Base-by-base conservation (phyloP, 208 protist species). In the Zelonia costaricensis region DNA sequence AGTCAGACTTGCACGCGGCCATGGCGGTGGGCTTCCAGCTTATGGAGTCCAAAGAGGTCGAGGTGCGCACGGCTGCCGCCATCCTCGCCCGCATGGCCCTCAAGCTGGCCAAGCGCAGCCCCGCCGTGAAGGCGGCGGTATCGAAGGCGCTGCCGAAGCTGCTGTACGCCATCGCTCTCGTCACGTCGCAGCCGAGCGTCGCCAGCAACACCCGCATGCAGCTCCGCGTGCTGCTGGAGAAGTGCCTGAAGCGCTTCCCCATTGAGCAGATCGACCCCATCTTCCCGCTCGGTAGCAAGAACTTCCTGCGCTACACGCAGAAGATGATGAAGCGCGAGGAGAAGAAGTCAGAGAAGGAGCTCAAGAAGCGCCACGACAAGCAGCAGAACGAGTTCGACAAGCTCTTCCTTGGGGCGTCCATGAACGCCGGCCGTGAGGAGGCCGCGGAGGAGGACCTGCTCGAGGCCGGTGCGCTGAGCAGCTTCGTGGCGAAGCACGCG, bases 71-170 rank as follows among this genome's bases (percentile, higher is more conserved):
- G 9, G 80, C 89, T 0, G 89, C 85, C 0, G 52, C 78, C 23
- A 84, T 92, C 31, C 92, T 95, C 63, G 82, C 85, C 6, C 80
- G 89, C 15, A 95, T 92, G 89, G 65, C 80, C 28, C 69, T 95
- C 53, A 92, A 92, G 60, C 69, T 95, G 22, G 76, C 76, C 69
- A 92, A 92, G 69, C 83, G 84, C 28, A 85, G 78, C 48, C 63
- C 56, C n/a, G 51, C 66, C 4, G 77, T 95, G 35, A 71, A 68
- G 27, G 58, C 53, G 9, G 80, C 86, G 1, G 74, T 91, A 33
- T 63, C 82, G 16, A 73, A 76, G 58, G 71, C 80, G 1, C 67
- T 95, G 52, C 82, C 80, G 16, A 86, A 85, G 62, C 64, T 95
- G 28, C 74, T 95, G 20, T 80, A 85, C 49, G 75, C 89, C 35